These are phyloP conservation scores for Lophiostoma macrostomum DNA, from an alignment of 495 filamentous ascomycete genomes.

Conservation along the genomic window DNA sequence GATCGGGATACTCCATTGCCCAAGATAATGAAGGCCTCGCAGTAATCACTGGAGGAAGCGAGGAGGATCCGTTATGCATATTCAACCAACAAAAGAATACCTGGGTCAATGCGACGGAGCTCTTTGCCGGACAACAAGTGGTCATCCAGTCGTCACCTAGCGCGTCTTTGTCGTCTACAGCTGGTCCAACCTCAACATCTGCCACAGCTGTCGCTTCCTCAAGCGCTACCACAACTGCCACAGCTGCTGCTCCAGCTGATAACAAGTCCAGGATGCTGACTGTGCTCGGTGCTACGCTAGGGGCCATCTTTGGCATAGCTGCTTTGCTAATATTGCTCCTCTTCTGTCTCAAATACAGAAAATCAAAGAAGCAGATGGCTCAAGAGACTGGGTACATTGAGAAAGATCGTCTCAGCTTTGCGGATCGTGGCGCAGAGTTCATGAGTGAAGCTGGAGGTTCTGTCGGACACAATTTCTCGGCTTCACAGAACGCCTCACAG, in stretches of 20 bases:
- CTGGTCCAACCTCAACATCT: conserved; percentile 42
- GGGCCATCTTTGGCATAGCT: conserved; percentile 69
- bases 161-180: conserved; percentile 36
- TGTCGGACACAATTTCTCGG: conserved; percentile 46
- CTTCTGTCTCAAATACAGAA: conserved; percentile 63
- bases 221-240: conserved; percentile 27
- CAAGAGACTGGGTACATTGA: conserved; percentile 50
- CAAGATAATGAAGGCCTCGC: conserved; percentile 59
- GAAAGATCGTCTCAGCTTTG: conserved; percentile 61
- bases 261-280: conserved; percentile 47
- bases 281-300: conserved; percentile 77
- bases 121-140: conserved; percentile 54
- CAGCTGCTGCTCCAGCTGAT: conserved; percentile 29
- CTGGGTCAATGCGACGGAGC: conserved; percentile 73
- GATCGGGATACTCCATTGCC: conserved; percentile 60
- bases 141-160: conserved; percentile 39
- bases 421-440: conserved; percentile 59
- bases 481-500: conserved; percentile 34
- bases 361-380: conserved; percentile 49
- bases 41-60: conserved; percentile 73
- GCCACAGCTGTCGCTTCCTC: conserved; percentile 45
- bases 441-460: conserved; percentile 51
- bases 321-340: conserved; percentile 66
- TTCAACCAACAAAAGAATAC: conserved; percentile 76
- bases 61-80: conserved; percentile 63